Conservation (phyloP, 257 asterid species). For the Knoxia roxburghii region DNA sequence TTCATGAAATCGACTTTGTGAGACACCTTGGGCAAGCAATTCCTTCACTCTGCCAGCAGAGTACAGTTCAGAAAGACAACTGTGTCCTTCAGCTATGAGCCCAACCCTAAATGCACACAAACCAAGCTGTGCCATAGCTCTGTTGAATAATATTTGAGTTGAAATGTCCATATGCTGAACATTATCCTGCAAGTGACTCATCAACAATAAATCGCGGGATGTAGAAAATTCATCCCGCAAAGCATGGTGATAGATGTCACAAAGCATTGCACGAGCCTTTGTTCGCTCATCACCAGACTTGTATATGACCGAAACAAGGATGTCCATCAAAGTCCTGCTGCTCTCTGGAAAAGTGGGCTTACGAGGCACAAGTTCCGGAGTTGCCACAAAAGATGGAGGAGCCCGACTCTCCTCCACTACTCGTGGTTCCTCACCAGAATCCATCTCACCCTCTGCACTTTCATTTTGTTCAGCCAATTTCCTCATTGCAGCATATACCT, state of each 20-base stretch:
- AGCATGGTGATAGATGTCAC: slow-evolving; percentile 93
- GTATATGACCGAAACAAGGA: slow-evolving; percentile 73
- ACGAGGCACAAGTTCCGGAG: slow-evolving; percentile 82
- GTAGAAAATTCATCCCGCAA: slow-evolving; percentile 70
- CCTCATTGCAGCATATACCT: slow-evolving; percentile 91
- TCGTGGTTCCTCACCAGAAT: slow-evolving; percentile 54
- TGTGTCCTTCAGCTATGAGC: slow-evolving; percentile 65
- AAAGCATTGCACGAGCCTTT: slow-evolving; percentile 98
- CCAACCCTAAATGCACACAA: slow-evolving; percentile 84
- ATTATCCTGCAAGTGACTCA: slow-evolving; percentile 97
- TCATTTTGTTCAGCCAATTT: slow-evolving; percentile 66
- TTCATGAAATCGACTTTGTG: slow-evolving; percentile 90
- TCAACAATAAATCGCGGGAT: slow-evolving; percentile 80
- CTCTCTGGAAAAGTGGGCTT: slow-evolving; percentile 80
- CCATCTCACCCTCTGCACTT: slow-evolving; percentile 36
- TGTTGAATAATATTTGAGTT: slow-evolving; percentile 81
- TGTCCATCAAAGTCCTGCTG: slow-evolving; percentile 76
- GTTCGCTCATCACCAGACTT: slow-evolving; percentile 88
- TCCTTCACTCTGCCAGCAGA: slow-evolving; percentile 96
- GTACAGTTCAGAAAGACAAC: slow-evolving; percentile 84
- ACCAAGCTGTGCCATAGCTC: slow-evolving; percentile 98
- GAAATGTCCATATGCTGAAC: slow-evolving; percentile 96
- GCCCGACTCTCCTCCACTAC: slow-evolving; percentile 53
- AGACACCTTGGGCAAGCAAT: slow-evolving; percentile 90
- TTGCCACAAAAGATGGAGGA: slow-evolving; percentile 58